Evolutionary conservation across 371 early-diverging fungal species (phyloP).

Genomic region (Mucor sp.): DNA sequence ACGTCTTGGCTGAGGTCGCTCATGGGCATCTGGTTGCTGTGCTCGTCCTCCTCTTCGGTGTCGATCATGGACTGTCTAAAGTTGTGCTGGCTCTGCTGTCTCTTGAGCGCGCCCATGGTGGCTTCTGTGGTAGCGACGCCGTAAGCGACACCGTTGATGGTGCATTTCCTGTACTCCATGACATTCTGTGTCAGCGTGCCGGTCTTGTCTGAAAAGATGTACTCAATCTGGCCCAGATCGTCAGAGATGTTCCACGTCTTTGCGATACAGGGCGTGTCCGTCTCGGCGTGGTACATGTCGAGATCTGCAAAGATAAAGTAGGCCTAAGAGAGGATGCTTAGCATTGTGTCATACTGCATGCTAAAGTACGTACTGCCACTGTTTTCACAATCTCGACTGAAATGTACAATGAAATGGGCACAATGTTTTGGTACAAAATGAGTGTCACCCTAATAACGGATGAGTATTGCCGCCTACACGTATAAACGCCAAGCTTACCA

Average conservation of each 20-base stretch:
- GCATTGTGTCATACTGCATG: conserved; percentile 10
- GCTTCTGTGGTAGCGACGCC: conserved; percentile 59
- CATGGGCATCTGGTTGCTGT: conserved; percentile 19
- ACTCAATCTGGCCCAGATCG: conserved; percentile 92
- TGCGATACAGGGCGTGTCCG: conserved; percentile 80
- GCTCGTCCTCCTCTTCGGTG: background rate
- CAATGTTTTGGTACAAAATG: conserved; percentile 56
- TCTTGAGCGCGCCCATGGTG: conserved; percentile 29
- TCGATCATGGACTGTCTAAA: conserved; percentile 9
- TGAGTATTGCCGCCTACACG: too few species aligned
- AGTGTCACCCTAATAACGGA: conserved; percentile 65
- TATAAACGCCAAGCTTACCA: conserved; percentile 47
- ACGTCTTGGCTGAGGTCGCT: background rate
- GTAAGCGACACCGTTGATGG: conserved; percentile 82
- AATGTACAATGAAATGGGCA: conserved; percentile 97
- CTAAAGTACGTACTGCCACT: conserved; percentile 39
- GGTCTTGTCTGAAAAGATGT: conserved; percentile 97
- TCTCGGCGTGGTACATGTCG: conserved; percentile 84
- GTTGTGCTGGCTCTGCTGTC: conserved; percentile 45
- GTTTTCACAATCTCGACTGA: conserved; percentile 93
- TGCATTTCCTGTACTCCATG: conserved; percentile 83
- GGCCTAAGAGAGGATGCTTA: conserved; percentile 38
- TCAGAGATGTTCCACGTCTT: conserved; percentile 89
- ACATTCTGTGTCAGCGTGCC: conserved; percentile 84
- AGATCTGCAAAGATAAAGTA: conserved; percentile 82